A percentile compares a stretch with the other conserved stretches of the same genome.
Evolutionary conservation across 2,329 filamentous ascomycete genomes (phyloP).

Genomic region (Clarireedia paspali): DNA sequence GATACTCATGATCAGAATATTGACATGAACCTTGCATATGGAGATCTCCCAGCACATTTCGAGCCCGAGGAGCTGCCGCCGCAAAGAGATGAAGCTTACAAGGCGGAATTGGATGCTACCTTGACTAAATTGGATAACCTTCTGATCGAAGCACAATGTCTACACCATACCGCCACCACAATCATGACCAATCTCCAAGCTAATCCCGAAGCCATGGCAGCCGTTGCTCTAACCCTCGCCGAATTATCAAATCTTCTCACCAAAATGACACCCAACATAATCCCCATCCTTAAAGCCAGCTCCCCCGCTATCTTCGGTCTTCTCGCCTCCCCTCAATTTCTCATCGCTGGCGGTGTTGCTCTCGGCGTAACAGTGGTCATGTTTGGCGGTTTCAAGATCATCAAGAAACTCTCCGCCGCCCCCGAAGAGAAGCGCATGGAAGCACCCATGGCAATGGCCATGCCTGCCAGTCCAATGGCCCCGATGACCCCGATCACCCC

Average conservation of each 20-base stretch:
- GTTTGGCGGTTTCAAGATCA: slow-evolving; percentile 94
- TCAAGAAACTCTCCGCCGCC: slow-evolving; percentile 66
- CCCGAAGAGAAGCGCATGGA: slow-evolving; percentile 15
- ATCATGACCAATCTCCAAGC: slow-evolving; percentile 76
- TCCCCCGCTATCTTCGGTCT: slow-evolving; percentile 83
- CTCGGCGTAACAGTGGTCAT: slow-evolving; percentile 93
- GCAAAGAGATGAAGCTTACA: slow-evolving; percentile 22
- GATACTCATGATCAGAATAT: slow-evolving; percentile 41
- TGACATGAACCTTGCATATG: slow-evolving; percentile 90
- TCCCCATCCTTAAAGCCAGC: slow-evolving; percentile 67
- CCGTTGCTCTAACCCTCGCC: slow-evolving; percentile 84
- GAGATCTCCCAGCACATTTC: slow-evolving; percentile 63
- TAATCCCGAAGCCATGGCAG: slow-evolving; percentile 86
- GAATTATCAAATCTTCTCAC: slow-evolving; percentile 77
- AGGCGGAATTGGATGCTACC: slow-evolving; percentile 58
- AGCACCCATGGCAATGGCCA: slow-evolving; percentile 8
- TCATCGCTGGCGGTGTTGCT: slow-evolving; percentile 83
- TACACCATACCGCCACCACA: slow-evolving; percentile 74
- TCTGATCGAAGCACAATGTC: slow-evolving; percentile 79
- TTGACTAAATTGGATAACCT: slow-evolving; percentile 69
- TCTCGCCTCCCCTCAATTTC: slow-evolving; percentile 83
- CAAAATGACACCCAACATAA: slow-evolving; percentile 77
- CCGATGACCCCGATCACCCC: neutral
- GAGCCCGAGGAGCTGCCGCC: slow-evolving; percentile 12
- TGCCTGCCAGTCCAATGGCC: neutral